A percentile compares a stretch with the other conserved stretches of the same genome.
Conservation (phyloP, 2,329 filamentous ascomycete genomes). For the Metarhizium humberi region DNA sequence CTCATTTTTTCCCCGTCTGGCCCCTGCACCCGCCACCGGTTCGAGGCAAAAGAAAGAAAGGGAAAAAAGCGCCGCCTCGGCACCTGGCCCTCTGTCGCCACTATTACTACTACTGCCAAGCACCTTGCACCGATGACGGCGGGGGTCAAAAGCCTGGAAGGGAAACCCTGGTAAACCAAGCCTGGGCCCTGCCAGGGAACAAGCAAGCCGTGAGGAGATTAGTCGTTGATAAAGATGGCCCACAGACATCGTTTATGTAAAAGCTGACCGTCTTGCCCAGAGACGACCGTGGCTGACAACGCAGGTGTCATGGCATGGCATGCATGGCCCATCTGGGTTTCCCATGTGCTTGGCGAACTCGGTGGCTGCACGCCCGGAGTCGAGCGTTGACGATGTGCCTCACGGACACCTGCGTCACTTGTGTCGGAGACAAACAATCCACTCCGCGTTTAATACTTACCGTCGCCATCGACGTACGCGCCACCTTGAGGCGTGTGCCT, state of each 20-base stretch:
- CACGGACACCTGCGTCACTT: neutral
- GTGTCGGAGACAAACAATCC: neutral
- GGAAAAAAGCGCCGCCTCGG: neutral
- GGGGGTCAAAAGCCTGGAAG: neutral
- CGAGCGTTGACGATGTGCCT: neutral
- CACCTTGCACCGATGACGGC: constrained; percentile 6
- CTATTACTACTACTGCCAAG: constrained; percentile 7
- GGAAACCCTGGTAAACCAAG: constrained; percentile 2
- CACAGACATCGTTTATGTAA: no score
- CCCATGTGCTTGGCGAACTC: neutral
- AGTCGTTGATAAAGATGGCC: no score
- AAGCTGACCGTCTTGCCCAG: neutral
- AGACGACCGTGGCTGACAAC: neutral
- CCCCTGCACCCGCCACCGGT: neutral
- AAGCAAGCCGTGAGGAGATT: no score
- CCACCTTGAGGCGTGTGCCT: constrained; percentile 2
- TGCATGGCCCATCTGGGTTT: neutral
- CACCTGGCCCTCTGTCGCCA: no score
- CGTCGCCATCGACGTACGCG: neutral
- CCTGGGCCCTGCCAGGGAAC: constrained; percentile 2
- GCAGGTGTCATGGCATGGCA: neutral
- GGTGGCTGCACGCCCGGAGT: neutral
- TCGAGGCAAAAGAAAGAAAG: neutral
- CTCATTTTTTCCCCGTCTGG: neutral
- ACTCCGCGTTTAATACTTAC: neutral